Percentiles rank a stretch among this genome's conserved stretches.
phyloP scores from a whole-genome alignment of 2,329 filamentous ascomycete genomes.

The Hypoxylon sp. region DNA sequence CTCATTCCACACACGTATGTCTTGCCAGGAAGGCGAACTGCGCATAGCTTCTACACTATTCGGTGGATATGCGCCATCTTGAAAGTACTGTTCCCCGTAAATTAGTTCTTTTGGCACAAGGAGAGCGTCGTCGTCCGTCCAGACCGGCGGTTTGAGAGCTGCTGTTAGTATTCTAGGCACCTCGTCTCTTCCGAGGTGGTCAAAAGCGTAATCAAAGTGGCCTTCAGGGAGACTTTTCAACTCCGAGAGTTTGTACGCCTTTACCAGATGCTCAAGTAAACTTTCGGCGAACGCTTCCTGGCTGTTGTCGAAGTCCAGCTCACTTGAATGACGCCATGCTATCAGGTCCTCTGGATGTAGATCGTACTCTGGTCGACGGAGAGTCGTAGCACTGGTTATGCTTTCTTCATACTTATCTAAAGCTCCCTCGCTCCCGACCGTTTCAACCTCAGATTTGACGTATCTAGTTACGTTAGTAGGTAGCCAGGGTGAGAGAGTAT shows the following conservation, averaged over 20 bases:
- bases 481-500: not conserved
- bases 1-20: constrained; percentile 42
- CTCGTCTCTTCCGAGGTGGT: constrained; percentile 11
- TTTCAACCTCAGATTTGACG: no score
- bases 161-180: not conserved
- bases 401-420: no score
- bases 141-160: not conserved
- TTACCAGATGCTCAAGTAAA: constrained; percentile 9
- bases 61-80: constrained; percentile 7
- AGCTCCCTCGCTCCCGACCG: no score
- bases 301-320: not conserved
- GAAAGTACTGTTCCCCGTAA: constrained; percentile 2
- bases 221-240: not conserved
- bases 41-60: constrained; percentile 29
- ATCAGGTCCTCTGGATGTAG: constrained; percentile 45
- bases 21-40: constrained; percentile 37
- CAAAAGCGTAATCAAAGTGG: constrained; percentile 13
- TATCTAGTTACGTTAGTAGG: constrained; percentile 35
- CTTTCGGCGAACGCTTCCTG: constrained; percentile 7
- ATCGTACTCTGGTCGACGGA: constrained; percentile 36
- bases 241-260: constrained; percentile 1
- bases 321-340: constrained; percentile 40
- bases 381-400: no score
- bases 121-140: not conserved
- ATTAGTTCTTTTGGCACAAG: not conserved